Evolutionary conservation across 2,329 filamentous ascomycete species (phyloP).

Genomic region (Clathrospora elynae): DNA sequence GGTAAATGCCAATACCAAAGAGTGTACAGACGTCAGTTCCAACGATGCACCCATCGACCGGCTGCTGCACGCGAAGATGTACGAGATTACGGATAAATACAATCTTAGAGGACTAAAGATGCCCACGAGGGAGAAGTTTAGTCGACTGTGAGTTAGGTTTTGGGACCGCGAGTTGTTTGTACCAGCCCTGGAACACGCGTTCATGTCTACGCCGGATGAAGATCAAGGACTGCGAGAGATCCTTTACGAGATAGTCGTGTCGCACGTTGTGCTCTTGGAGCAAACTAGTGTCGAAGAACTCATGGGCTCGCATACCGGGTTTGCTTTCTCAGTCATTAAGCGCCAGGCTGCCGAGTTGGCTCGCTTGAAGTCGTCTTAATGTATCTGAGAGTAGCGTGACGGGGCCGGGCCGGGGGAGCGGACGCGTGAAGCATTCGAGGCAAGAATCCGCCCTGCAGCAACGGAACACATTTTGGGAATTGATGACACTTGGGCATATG

Average conservation of each 20-base stretch:
- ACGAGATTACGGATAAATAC: slow-evolving; percentile 20
- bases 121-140: slow-evolving; percentile 12
- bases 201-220: neutral
- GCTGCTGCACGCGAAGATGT: slow-evolving; percentile 6
- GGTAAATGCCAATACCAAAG: too few species aligned
- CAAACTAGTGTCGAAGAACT: neutral
- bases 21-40: neutral
- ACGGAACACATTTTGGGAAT: too few species aligned
- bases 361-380: too few species aligned
- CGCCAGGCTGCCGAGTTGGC: neutral
- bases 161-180: neutral
- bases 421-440: too few species aligned
- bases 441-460: too few species aligned
- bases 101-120: slow-evolving; percentile 10
- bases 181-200: neutral
- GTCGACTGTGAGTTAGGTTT: neutral
- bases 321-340: neutral
- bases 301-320: neutral
- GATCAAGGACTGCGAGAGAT: neutral
- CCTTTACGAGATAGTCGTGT: neutral
- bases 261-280: neutral
- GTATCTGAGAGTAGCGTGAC: too few species aligned
- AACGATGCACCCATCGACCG: neutral
- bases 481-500: too few species aligned
- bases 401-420: too few species aligned